Evolutionary conservation across 2,329 filamentous ascomycete genomes (phyloP), one percentile per base, ranked within the genome.

Genomic region (Albifimbria verrucaria): DNA sequence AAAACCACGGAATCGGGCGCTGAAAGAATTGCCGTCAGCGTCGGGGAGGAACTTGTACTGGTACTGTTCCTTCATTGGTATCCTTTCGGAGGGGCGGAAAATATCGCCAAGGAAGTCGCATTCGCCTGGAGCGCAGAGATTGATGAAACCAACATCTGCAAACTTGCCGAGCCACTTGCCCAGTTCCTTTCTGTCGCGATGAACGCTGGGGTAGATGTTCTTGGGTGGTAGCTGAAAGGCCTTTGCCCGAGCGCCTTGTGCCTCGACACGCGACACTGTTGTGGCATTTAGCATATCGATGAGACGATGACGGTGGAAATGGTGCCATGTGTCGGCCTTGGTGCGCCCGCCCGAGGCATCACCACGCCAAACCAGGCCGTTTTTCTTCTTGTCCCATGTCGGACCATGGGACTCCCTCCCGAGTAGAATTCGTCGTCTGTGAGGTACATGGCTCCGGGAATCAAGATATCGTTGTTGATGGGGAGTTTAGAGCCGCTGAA

Each of bases 231-330:
- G 66, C 44, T 74, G 72, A 59, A 82, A 84, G 7, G 80, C 79
- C 56, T 68, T 64, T 28, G 77, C 63, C 36, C 72, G 69, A 47
- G 67, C 57, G 32, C 60, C 65, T 17, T 65, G 62, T 39, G 68
- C 62, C 61, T 86, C 79, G 26, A 79, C 72, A 9, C 68, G 62
- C 24, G 66, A 65, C 21, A 86, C 80, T 18, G 74, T 77, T 1
- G 83, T 86, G 9, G 78, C 79, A 60, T 90, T 89, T 47, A 87
- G 72, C 83, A 89, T 87, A 54, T 84, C 76, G 23, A 89, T 73
- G 53, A 90, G 82, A 4, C 87, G 83, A 60, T 88, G 86, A n/a
- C 87, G 83, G 56, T 90, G 87, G 60, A 89, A 88, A 32, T 82
- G 80, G 28, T 76, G 76, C 86, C 87, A 90, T 55, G 80, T 87